phyloP scores from a whole-genome alignment of 441 rosid genomes.

The Breynia disticha region DNA sequence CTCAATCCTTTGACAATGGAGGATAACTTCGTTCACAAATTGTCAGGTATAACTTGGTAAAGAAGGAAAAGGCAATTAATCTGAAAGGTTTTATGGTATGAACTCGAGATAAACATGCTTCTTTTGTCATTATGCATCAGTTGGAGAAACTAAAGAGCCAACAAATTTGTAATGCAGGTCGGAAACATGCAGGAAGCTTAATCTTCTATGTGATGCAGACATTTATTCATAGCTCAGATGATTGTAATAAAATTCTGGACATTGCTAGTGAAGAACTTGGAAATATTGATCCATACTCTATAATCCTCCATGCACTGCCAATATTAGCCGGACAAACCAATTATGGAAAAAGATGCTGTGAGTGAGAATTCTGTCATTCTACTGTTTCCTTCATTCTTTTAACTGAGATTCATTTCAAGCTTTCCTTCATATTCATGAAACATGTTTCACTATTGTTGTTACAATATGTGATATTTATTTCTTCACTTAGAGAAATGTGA shows the following conservation, averaged over 20 bases:
- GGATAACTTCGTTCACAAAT: too few species aligned
- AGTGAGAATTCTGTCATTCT: conserved; percentile 17
- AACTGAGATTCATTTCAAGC: too few species aligned
- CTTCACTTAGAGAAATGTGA: conserved; percentile 7
- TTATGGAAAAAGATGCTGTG: conserved; percentile 46
- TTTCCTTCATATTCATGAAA: neutral
- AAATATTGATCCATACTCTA: conserved; percentile 71
- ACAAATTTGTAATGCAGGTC: conserved; percentile 40
- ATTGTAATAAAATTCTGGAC: conserved; percentile 42
- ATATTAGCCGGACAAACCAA: conserved; percentile 36
- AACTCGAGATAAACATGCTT: conserved; percentile 1
- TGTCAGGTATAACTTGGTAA: conserved; percentile 45
- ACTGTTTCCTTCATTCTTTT: too few species aligned
- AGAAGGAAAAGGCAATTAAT: conserved; percentile 38
- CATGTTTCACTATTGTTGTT: neutral
- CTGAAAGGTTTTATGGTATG: conserved; percentile 84
- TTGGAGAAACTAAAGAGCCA: conserved; percentile 9
- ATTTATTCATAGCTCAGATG: conserved; percentile 53
- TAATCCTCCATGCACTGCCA: conserved; percentile 61
- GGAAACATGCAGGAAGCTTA: conserved; percentile 71
- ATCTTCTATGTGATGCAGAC: conserved; percentile 57
- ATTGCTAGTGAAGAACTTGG: conserved; percentile 63
- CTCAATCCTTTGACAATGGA: too few species aligned
- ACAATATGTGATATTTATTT: neutral
- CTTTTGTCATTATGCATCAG: neutral